Percentiles rank a stretch among this genome's conserved stretches.
Evolutionary conservation across 371 early-diverging fungal species (phyloP).

Genomic region (Choanephora cucurbitarum): DNA sequence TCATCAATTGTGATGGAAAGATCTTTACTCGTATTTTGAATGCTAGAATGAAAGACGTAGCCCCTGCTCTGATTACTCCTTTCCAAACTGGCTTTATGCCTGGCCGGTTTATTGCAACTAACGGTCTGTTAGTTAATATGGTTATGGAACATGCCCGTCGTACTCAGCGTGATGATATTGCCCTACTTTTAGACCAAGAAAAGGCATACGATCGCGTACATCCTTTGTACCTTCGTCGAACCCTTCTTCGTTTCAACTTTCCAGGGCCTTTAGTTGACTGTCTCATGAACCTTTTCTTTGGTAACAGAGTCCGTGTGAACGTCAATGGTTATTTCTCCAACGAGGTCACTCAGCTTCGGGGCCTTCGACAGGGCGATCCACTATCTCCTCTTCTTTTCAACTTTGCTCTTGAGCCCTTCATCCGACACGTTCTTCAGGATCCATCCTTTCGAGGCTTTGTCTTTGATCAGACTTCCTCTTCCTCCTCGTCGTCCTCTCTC

Average conservation of each 20-base stretch:
- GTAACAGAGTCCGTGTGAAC: conserved; percentile 1
- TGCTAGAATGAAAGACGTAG: not conserved
- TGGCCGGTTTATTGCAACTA: conserved; percentile 11
- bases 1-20: conserved; percentile 15
- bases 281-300: conserved; percentile 14
- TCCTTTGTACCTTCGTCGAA: conserved; percentile 12
- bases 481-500: too few species aligned
- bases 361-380: conserved; percentile 4
- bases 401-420: not conserved
- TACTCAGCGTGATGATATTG: not conserved
- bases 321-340: conserved; percentile 3
- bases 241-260: conserved; percentile 14
- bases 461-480: too few species aligned
- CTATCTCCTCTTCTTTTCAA: not conserved
- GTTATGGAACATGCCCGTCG: conserved; percentile 2
- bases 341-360: not conserved
- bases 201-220: conserved; percentile 25
- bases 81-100: conserved; percentile 18
- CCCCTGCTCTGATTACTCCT: not conserved
- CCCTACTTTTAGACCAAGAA: conserved; percentile 13
- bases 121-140: not conserved
- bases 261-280: conserved; percentile 5
- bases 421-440: not conserved
- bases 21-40: conserved; percentile 12
- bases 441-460: too few species aligned